Evolutionary conservation across 2,329 filamentous ascomycete species (phyloP), one percentile per base, ranked within the genome.

Genomic region (Botryotinia globosa): DNA sequence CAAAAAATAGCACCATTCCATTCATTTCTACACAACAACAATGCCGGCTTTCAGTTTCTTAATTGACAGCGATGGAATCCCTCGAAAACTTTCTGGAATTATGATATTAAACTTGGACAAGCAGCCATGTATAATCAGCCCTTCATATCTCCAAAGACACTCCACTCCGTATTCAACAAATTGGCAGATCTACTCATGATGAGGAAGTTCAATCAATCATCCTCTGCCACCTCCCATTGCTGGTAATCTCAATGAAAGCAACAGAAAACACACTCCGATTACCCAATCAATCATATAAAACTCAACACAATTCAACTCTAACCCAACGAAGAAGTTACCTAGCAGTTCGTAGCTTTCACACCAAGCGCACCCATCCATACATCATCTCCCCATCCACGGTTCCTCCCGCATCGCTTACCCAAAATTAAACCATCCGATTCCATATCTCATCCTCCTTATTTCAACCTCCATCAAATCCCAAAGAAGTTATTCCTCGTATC

Each of bases 81-180:
- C 5, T 4, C 20, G 1, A 9, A 42, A 29, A n/a, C 29, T 44
- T 44, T 20, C 42, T 20, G 16, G 7, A 20, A 44, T 44, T 7
- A 20, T 44, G 18, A 44, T 20, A 44, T 44, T 44, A 20, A 44
- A 20, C 7, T 44, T 44, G 18, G 42, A 20, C 42, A 44, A 7
- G 12, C 22, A 22, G n/a, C 2, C 5, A 16, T 25, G 10, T 22
- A 16, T 14, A 16, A n/a, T 3, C 0, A 16, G 14, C 1, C n/a
- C 10, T 14, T 7, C 10, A 25, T 4, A 25, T 32, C 5, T 32
- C 16, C 5, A 25, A 34, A 9, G 1, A 34, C 10, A 18, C 34
- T 37, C 44, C 1, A n/a, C n/a, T n/a, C n/a, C 32, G 2, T 3
- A 37, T 62, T n/a, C 37, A 62, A 42, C 7, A 1, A 10, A 7